phyloP scores from a whole-genome alignment of 2,329 filamentous ascomycete species.

The Hymenoscyphus infarciens region DNA sequence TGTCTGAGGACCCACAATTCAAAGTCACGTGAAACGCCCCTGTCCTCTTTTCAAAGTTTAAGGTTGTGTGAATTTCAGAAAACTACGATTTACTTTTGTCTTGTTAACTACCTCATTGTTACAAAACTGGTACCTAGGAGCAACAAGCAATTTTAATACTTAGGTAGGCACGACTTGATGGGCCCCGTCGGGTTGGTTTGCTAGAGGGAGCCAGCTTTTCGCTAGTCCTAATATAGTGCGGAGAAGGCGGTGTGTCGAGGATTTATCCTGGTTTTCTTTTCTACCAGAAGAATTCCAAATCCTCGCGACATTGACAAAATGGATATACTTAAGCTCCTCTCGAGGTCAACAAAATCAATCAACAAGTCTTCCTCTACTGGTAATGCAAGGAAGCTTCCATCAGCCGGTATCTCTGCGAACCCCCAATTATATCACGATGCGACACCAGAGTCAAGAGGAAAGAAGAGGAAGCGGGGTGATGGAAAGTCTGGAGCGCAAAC shows the following conservation, averaged over 20 bases:
- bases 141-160: too few species aligned
- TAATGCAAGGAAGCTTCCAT: slow-evolving; percentile 51
- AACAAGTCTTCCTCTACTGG: slow-evolving; percentile 35
- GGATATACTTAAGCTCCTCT: slow-evolving; percentile 70
- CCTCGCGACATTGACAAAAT: slow-evolving; percentile 22
- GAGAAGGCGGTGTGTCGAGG: not conserved
- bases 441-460: slow-evolving; percentile 40
- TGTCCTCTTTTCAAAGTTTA: not conserved
- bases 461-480: slow-evolving; percentile 54
- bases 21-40: not conserved
- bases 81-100: too few species aligned
- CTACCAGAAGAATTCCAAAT: not conserved
- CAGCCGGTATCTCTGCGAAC: slow-evolving; percentile 59
- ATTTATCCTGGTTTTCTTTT: slow-evolving; percentile 2
- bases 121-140: too few species aligned
- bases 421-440: slow-evolving; percentile 68
- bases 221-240: not conserved
- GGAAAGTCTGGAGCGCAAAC: slow-evolving; percentile 31
- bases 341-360: slow-evolving; percentile 60
- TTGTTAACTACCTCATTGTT: too few species aligned
- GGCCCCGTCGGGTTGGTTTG: too few species aligned
- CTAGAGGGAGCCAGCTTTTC: not conserved
- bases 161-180: too few species aligned
- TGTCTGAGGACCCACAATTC: not conserved
- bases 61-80: too few species aligned